Evolutionary conservation across 2,329 filamentous ascomycete species (phyloP).

Genomic region (Talaromyces marneffei): DNA sequence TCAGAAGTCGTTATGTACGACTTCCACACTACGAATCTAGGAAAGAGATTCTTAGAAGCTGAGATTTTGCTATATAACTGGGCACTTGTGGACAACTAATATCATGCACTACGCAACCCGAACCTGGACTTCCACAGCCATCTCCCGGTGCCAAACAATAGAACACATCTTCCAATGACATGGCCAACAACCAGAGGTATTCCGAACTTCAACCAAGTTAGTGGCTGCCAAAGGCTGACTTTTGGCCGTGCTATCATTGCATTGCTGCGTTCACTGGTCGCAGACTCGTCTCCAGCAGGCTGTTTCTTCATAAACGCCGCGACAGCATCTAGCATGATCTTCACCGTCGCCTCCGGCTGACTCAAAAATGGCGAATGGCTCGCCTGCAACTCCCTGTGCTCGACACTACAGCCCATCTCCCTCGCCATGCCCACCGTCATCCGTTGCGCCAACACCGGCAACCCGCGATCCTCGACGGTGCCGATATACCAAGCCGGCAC

Average conservation of each 20-base stretch:
- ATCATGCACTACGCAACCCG: not conserved
- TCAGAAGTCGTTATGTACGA: not conserved
- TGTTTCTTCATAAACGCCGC: conserved; percentile 22
- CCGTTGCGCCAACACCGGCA: conserved; percentile 39
- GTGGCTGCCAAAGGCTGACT: conserved; percentile 11
- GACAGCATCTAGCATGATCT: conserved; percentile 36
- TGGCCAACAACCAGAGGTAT: conserved; percentile 21
- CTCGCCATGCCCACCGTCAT: conserved; percentile 36
- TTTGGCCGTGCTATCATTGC: not conserved
- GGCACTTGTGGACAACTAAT: not conserved
- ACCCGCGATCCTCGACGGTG: conserved; percentile 38
- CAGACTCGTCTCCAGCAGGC: conserved; percentile 3
- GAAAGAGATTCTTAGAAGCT: not conserved
- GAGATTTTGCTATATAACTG: not conserved
- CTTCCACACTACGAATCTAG: not conserved
- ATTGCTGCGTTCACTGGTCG: not conserved
- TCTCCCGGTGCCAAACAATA: conserved; percentile 19
- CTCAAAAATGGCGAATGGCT: conserved; percentile 50
- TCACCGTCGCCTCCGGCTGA: conserved; percentile 36
- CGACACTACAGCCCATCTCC: conserved; percentile 33
- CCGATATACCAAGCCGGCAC: conserved; percentile 46
- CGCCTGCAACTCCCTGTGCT: conserved; percentile 38
- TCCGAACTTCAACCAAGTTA: conserved; percentile 23
- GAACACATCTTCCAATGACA: conserved; percentile 19
- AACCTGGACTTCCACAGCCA: conserved; percentile 14